Evolutionary conservation across 1,139 yeast genomes (phyloP), one percentile per base, ranked within the genome.

Genomic region (Magnusiomyces sp.): DNA sequence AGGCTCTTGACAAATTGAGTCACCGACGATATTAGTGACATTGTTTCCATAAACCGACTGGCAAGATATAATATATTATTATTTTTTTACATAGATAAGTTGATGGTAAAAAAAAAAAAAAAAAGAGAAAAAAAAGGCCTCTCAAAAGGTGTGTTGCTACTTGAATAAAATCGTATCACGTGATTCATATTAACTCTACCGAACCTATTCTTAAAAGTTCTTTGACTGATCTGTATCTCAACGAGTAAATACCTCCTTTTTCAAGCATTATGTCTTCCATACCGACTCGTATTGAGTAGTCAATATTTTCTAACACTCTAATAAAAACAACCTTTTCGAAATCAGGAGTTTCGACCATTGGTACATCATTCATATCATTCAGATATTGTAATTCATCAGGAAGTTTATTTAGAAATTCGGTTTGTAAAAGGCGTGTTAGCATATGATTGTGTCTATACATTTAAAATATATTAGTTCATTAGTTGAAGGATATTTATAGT

Each of bases 291-390:
- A 62, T 56, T 6, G 62, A 59, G 11, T 55, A 59, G 9, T 67
- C 76, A 11, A 66, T 61, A 6, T 71, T 71, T 11, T 71, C 62
- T 1, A 69, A 55, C 2, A 85, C 89, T 50, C 76, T 75, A 9
- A 89, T 71, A 60, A 88, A 87, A 2, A 92, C 96, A 2, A 92
- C 85, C 54, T 73, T 77, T 54, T 83, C 75, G 59, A 84, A 59
- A 53, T 87, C 87, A 0, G 97, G 97, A 56, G 74, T 75, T 16
- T 79, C 83, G 1, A 89, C 72, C 97, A 90, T 89, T 6, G 82
- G 75, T 19, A 83, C 74, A 2, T 85, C 86, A 3, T 90, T 95
- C 16, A 79, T 75, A 57, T 90, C 97, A 59, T 88, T 95, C 53
- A 92, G 69, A 16, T 80, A 77, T 40, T 83, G 87, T 51, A 88